These are phyloP conservation scores for Mycena alexandri DNA, from an alignment of 768 basidiomycete genomes.

Conservation along the genomic window DNA sequence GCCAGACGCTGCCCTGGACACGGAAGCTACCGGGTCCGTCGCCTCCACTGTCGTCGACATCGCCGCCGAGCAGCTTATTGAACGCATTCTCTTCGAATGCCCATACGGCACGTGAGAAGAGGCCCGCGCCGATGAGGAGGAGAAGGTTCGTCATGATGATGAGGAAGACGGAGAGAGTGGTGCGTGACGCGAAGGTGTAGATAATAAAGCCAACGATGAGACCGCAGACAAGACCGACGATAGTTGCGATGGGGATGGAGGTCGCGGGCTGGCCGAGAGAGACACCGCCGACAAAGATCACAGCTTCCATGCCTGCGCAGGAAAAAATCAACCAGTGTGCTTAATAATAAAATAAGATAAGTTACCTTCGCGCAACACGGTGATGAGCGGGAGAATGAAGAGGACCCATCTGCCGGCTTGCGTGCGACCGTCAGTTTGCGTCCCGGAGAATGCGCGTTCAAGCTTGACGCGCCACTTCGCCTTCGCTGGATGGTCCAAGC, in stretches of 20 bases:
- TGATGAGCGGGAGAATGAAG: slow-evolving; percentile 91
- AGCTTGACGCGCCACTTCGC: slow-evolving; percentile 96
- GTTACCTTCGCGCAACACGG: slow-evolving; percentile 89
- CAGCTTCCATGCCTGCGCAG: slow-evolving; percentile 80
- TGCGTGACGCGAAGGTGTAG: slow-evolving; percentile 83
- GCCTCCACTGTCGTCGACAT: slow-evolving; percentile 76
- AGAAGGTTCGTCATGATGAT: slow-evolving; percentile 92
- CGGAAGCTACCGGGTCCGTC: slow-evolving; percentile 89
- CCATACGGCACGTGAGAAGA: slow-evolving; percentile 86
- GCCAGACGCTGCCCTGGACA: slow-evolving; percentile 89
- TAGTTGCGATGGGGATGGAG: slow-evolving; percentile 91
- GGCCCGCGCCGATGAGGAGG: slow-evolving; percentile 93
- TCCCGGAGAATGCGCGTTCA: slow-evolving; percentile 71
- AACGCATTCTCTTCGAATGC: slow-evolving; percentile 79
- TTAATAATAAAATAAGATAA: no score
- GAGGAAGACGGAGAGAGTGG: slow-evolving; percentile 88
- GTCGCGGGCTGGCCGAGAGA: slow-evolving; percentile 85
- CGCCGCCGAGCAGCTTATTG: slow-evolving; percentile 75
- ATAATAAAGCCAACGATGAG: slow-evolving; percentile 80
- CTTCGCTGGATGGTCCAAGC: slow-evolving; percentile 62
- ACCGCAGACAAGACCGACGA: slow-evolving; percentile 87
- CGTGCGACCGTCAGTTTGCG: slow-evolving; percentile 59
- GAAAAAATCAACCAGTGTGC: not conserved
- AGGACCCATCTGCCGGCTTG: slow-evolving; percentile 85
- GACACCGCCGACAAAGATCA: slow-evolving; percentile 95